Conservation (phyloP, 1,284 basidiomycete genomes). For the Apiotrichum akiyoshidainum region DNA sequence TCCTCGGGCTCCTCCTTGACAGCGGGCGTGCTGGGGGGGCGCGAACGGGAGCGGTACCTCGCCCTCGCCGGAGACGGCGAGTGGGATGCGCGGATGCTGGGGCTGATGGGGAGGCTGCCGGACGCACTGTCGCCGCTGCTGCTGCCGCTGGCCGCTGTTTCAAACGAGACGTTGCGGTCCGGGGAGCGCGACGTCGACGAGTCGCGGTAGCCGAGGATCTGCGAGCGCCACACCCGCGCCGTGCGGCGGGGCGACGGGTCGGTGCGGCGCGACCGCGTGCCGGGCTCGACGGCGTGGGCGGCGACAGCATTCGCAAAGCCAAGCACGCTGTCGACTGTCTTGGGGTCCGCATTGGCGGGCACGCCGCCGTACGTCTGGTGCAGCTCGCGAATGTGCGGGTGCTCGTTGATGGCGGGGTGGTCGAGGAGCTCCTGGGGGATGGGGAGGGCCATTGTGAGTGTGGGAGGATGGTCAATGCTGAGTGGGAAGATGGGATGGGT, state of each 20-base stretch:
- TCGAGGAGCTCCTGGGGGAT: slow-evolving; percentile 18
- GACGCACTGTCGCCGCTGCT: too few relatives aligned
- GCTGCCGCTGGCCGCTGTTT: background rate
- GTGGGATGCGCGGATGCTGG: background rate
- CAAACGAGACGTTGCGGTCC: too few relatives aligned
- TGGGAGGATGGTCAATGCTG: background rate
- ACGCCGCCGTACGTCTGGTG: slow-evolving; percentile 16
- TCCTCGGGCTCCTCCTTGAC: slow-evolving; percentile 13
- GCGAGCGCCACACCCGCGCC: slow-evolving; percentile 16
- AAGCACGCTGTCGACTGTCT: slow-evolving; percentile 7
- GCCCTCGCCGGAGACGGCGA: background rate
- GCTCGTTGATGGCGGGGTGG: slow-evolving; percentile 11
- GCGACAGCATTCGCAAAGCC: slow-evolving; percentile 17
- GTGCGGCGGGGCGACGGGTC: slow-evolving; percentile 18
- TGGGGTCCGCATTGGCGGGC: slow-evolving; percentile 5
- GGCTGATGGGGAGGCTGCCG: background rate
- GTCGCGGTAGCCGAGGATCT: too few relatives aligned
- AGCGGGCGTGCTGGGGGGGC: slow-evolving; percentile 7
- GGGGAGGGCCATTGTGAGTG: slow-evolving; percentile 6
- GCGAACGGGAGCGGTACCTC: slow-evolving; percentile 19
- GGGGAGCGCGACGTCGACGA: too few relatives aligned
- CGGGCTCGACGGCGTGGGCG: slow-evolving; percentile 4
- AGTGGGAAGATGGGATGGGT: background rate
- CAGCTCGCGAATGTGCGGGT: slow-evolving; percentile 7
- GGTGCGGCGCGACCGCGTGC: slow-evolving; percentile 8